Evolutionary conservation across 371 early-diverging fungal genomes (phyloP).

Genomic region (Gilbertella persicaria): DNA sequence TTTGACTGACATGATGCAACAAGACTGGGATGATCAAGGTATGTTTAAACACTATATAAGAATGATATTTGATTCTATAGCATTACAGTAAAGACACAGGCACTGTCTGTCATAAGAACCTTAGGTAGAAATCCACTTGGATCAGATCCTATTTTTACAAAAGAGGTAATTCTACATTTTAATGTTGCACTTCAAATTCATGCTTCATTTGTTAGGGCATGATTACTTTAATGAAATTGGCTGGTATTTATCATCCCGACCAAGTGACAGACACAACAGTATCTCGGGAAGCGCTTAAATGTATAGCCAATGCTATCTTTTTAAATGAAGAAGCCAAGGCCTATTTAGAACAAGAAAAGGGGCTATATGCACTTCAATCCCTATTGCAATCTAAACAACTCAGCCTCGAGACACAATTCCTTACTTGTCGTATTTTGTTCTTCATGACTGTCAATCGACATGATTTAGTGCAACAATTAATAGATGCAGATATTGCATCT

Average conservation of each 20-base stretch:
- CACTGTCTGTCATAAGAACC: conserved; percentile 20
- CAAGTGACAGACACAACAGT: conserved; percentile 24
- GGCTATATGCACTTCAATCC: conserved; percentile 34
- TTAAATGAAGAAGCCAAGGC: conserved; percentile 46
- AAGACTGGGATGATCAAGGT: conserved; percentile 15
- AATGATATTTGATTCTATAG: background rate
- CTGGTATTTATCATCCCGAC: conserved; percentile 20
- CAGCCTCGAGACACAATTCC: conserved; percentile 56
- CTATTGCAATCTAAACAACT: conserved; percentile 31
- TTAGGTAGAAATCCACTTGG: conserved; percentile 27
- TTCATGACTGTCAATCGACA: conserved; percentile 55
- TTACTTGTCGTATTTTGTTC: conserved; percentile 58
- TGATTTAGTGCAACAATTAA: conserved; percentile 43
- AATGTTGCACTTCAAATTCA: background rate
- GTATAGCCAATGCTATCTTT: conserved; percentile 58
- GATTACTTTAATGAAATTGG: conserved; percentile 18
- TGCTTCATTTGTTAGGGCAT: conserved; percentile 31
- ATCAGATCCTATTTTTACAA: conserved; percentile 26
- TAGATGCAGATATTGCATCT: conserved; percentile 42
- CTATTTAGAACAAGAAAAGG: conserved; percentile 43
- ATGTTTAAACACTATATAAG: background rate
- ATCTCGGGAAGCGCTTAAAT: conserved; percentile 57
- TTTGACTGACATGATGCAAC: conserved; percentile 14
- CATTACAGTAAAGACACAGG: conserved; percentile 14
- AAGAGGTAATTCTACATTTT: conserved; percentile 14